These are phyloP conservation scores for Candida silvicultrix DNA, from an alignment of 805 yeast species.

Conservation along the genomic window DNA sequence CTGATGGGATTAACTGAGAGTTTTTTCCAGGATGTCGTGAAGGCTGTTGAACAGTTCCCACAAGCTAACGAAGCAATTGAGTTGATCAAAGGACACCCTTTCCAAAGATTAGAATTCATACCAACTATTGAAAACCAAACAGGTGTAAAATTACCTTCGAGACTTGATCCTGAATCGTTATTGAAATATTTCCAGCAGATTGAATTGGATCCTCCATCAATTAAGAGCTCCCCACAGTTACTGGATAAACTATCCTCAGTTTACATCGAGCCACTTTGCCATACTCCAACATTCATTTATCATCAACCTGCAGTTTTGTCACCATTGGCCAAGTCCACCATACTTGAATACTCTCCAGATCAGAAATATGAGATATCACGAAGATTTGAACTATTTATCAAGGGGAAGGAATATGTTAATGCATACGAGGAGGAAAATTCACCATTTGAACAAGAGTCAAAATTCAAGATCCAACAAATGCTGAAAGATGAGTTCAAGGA, in stretches of 20 bases:
- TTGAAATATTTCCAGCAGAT: slow-evolving; percentile 29
- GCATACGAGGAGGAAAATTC: slow-evolving; percentile 96
- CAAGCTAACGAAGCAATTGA: slow-evolving; percentile 1
- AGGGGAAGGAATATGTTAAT: slow-evolving; percentile 77
- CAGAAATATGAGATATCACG: slow-evolving; percentile 41
- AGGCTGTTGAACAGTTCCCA: slow-evolving; percentile 18
- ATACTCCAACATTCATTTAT: slow-evolving; percentile 62
- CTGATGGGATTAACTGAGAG: slow-evolving; percentile 60
- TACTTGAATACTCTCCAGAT: slow-evolving; percentile 22
- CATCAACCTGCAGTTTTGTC: slow-evolving; percentile 84
- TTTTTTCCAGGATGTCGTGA: slow-evolving; percentile 39
- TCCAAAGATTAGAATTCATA: slow-evolving; percentile 55
- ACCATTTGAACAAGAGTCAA: slow-evolving; percentile 62
- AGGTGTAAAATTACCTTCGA: slow-evolving; percentile 41
- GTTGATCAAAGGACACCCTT: slow-evolving; percentile 10
- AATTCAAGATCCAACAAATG: slow-evolving; percentile 54
- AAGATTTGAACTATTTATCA: slow-evolving; percentile 80
- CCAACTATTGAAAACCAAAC: slow-evolving; percentile 52
- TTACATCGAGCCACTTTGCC: slow-evolving; percentile 62
- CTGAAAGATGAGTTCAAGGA: slow-evolving; percentile 45
- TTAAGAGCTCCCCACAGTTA: slow-evolving; percentile 48
- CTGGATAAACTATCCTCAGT: slow-evolving; percentile 57
- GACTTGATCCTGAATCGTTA: slow-evolving; percentile 34
- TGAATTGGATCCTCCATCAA: slow-evolving; percentile 24
- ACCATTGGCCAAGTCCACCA: slow-evolving; percentile 74